A percentile compares a stretch with the other conserved stretches of the same genome.
These are phyloP conservation scores for Lodderomyces beijingensis DNA, from an alignment of 1,139 yeast genomes.

Conservation along the genomic window DNA sequence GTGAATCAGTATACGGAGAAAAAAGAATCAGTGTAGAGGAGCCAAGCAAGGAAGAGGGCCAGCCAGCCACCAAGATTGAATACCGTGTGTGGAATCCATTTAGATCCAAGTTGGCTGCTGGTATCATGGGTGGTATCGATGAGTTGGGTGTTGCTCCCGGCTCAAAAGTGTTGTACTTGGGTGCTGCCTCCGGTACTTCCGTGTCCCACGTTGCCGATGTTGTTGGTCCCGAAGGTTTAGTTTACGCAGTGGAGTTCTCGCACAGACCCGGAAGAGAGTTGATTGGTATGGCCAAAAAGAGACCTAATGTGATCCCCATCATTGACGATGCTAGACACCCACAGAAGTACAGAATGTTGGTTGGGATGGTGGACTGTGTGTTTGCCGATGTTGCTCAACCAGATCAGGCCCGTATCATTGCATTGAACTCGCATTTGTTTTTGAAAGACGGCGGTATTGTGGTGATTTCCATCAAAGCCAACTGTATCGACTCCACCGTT, in stretches of 20 bases:
- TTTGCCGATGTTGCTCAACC: constrained; percentile 99
- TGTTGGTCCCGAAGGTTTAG: constrained; percentile 98
- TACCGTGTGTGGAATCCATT: constrained; percentile 99
- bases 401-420: constrained; percentile 99
- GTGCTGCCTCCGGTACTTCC: constrained; percentile 99
- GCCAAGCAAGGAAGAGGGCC: constrained; percentile 81
- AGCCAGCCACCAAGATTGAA: constrained; percentile 90
- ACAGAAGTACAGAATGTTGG: constrained; percentile 97
- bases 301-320: constrained; percentile 98
- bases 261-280: constrained; percentile 99
- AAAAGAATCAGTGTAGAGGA: constrained; percentile 93
- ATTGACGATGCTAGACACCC: constrained; percentile 99
- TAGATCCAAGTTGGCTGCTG: constrained; percentile 99
- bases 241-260: constrained; percentile 97
- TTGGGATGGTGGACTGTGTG: constrained; percentile 97
- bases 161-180: constrained; percentile 92
- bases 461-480: constrained; percentile 96
- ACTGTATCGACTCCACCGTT: constrained; percentile 99
- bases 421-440: constrained; percentile 95
- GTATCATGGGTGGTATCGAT: constrained; percentile 99
- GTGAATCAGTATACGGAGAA: constrained; percentile 97
- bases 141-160: constrained; percentile 98
- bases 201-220: constrained; percentile 98
- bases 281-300: constrained; percentile 99
- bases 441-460: constrained; percentile 98